phyloP scores from a whole-genome alignment of 192 early-diverging fungal species.

The Linnemannia hyalina region DNA sequence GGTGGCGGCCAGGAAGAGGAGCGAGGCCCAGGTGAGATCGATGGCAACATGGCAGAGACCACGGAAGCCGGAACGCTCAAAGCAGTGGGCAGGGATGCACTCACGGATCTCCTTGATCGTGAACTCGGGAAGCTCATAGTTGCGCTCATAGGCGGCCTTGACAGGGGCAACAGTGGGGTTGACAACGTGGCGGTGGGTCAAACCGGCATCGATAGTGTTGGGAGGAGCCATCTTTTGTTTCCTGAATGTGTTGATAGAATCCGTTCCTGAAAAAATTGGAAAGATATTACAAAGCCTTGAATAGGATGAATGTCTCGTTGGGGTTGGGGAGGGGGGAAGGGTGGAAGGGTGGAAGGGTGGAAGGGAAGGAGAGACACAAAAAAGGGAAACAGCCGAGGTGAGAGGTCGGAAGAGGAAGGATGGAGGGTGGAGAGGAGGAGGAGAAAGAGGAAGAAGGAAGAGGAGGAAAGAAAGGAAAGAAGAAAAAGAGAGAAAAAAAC shows the following conservation, averaged over 20 bases:
- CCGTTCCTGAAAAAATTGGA: slow-evolving; percentile 25
- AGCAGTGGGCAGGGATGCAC: slow-evolving; percentile 93
- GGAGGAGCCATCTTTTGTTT: slow-evolving; percentile 46
- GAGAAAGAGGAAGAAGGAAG: background rate
- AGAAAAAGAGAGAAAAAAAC: background rate
- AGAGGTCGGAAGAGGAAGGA: slow-evolving; percentile 12
- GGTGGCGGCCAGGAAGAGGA: slow-evolving; percentile 77
- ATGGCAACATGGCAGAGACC: slow-evolving; percentile 85
- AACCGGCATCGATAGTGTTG: slow-evolving; percentile 54
- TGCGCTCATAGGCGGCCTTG: slow-evolving; percentile 53
- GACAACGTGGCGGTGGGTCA: slow-evolving; percentile 42
- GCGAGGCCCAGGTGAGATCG: slow-evolving; percentile 78
- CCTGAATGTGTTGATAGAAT: slow-evolving; percentile 14
- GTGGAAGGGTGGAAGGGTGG: background rate
- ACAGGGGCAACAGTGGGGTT: background rate
- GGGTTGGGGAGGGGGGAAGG: background rate
- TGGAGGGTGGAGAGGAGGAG: background rate
- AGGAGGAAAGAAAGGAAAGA: background rate
- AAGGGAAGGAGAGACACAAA: background rate
- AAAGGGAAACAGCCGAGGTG: background rate
- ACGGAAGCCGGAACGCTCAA: slow-evolving; percentile 83
- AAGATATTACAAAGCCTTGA: background rate
- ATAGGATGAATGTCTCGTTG: slow-evolving; percentile 1
- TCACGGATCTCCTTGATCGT: slow-evolving; percentile 94
- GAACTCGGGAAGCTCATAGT: slow-evolving; percentile 75